phyloP scores from a whole-genome alignment of 495 filamentous ascomycete genomes.

The Lasiosphaeria hispida region DNA sequence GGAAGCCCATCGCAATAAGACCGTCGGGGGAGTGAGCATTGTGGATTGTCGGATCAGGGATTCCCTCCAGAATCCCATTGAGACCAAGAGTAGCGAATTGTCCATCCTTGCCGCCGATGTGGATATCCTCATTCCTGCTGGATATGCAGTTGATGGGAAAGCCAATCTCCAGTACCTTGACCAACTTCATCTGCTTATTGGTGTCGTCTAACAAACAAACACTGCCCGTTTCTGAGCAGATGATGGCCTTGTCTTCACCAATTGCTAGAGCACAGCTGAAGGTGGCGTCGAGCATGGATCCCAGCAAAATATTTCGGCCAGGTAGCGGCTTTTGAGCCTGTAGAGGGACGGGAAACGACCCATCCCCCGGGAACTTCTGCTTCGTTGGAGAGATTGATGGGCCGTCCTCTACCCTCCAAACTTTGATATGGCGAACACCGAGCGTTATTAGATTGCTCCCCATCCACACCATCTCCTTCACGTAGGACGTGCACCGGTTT shows the following conservation, averaged over 20 bases:
- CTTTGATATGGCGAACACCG: constrained; percentile 88
- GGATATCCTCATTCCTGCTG: constrained; percentile 35
- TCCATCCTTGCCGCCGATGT: constrained; percentile 47
- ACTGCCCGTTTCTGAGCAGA: constrained; percentile 70
- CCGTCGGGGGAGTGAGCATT: constrained; percentile 32
- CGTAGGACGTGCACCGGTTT: constrained; percentile 85
- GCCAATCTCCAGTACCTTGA: constrained; percentile 57
- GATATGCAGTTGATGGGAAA: constrained; percentile 64
- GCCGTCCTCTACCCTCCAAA: constrained; percentile 78
- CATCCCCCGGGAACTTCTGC: constrained; percentile 43
- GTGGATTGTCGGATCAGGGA: constrained; percentile 25
- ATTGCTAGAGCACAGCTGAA: constrained; percentile 79
- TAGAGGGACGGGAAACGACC: constrained; percentile 29
- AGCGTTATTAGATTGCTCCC: constrained; percentile 61
- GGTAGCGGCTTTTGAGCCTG: constrained; percentile 49
- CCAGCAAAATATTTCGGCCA: constrained; percentile 71
- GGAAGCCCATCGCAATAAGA: constrained; percentile 64
- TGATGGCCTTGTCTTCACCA: constrained; percentile 63
- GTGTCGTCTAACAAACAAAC: constrained; percentile 79
- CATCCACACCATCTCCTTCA: constrained; percentile 87
- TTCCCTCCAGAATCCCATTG: constrained; percentile 35
- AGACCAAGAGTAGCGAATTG: constrained; percentile 41
- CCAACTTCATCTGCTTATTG: constrained; percentile 66
- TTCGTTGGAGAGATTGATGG: constrained; percentile 47
- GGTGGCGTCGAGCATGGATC: constrained; percentile 71